A percentile compares a stretch with the other conserved stretches of the same genome.
Conservation (phyloP, 306 rosid genomes). For the Vicia villosa region DNA sequence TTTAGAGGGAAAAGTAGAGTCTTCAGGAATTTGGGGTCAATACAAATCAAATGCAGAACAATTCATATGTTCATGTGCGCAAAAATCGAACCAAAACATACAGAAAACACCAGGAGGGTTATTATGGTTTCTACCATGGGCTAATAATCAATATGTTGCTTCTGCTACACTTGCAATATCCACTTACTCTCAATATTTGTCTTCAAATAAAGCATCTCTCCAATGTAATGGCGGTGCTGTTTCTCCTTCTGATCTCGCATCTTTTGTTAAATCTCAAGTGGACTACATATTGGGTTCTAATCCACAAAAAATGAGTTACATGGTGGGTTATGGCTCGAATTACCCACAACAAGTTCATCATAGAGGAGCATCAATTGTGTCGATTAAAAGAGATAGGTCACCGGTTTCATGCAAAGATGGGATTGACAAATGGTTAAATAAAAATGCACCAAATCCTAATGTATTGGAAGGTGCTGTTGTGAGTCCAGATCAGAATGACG, state of each 20-base stretch:
- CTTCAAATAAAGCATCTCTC: conserved; percentile 31
- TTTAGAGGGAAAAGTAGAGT: conserved; percentile 42
- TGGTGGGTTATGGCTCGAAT: conserved; percentile 65
- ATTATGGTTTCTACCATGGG: conserved; percentile 55
- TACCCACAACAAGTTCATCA: conserved; percentile 59
- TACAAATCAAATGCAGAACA: conserved; percentile 55
- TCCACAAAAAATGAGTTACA: conserved; percentile 56
- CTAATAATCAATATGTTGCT: conserved; percentile 59
- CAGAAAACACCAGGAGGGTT: conserved; percentile 52
- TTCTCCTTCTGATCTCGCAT: conserved; percentile 41
- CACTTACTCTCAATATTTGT: conserved; percentile 48
- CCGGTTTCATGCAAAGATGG: conserved; percentile 56
- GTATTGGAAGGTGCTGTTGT: conserved; percentile 58
- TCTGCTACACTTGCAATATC: conserved; percentile 51
- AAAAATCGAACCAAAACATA: conserved; percentile 46
- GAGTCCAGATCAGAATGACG: conserved; percentile 47
- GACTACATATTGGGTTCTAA: conserved; percentile 68
- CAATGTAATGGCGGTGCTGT: conserved; percentile 36
- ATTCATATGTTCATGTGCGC: conserved; percentile 56
- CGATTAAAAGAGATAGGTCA: conserved; percentile 35
- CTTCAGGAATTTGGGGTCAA: conserved; percentile 45
- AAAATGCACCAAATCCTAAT: conserved; percentile 55
- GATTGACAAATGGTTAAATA: conserved; percentile 41
- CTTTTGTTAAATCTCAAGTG: conserved; percentile 52
- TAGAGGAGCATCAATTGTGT: conserved; percentile 69